Base-by-base conservation (phyloP, 192 early-diverging fungal genomes). In the Gonapodya prolifera region DNA sequence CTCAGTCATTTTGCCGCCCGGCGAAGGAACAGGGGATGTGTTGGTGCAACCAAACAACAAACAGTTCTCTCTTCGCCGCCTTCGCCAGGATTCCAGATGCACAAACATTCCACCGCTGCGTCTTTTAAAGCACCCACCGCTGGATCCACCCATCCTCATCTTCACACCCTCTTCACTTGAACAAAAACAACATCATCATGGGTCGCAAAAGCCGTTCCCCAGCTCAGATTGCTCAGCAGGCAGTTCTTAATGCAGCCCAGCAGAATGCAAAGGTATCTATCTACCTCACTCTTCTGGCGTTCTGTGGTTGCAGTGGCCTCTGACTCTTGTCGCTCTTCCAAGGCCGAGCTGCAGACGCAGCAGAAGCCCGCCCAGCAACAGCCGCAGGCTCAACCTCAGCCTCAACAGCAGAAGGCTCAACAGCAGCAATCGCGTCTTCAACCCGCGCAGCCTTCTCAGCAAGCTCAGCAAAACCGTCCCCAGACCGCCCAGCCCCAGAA, bases 251-350 rank as follows among this genome's bases (percentile, higher is more conserved):
- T 16, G 45, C 45, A 8, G 45, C 23, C 45, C 45, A 61, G 23
- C 45, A 61, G 45, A 61, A 61, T 61, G 45, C 45, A 61, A 61
- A 61, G 45, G 45, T 61, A 61, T n/a, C n/a, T n/a, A n/a, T n/a
- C n/a, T n/a, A n/a, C n/a, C n/a, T n/a, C n/a, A n/a, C n/a, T n/a
- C 45, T 61, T 61, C 8, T 61, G 45, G 45, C 23, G 45, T 61
- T 23, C 45, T 8, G 8, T 61, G 8, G 8, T 23, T 61, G 45
- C 45, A 16, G 8, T 8, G 23, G 8, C 45, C 45, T 61, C 45
- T 61, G 8, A 16, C 45, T 61, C 45, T 61, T 61, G 45, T 61
- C 8, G 8, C 8, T 16, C 45, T 61, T 61, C 23, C 8, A 61
- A 61, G 8, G 8, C 45, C 45, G 8, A 61, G 45, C 8, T 23